Conservation (phyloP, 257 asterid species). For the Solanum sitiens region DNA sequence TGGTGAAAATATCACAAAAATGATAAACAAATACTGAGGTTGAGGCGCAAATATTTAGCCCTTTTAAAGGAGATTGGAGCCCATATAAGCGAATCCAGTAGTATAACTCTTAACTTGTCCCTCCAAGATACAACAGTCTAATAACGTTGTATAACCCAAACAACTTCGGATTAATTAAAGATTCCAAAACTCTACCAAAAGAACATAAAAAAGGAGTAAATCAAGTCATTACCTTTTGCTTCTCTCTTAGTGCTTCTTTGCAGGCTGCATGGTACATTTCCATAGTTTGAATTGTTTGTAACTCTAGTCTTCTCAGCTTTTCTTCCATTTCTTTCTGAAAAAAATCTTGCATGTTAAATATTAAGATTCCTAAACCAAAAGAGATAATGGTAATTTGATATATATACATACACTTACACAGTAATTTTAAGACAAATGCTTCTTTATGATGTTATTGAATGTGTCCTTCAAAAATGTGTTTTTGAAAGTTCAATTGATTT, state of each 20-base stretch:
- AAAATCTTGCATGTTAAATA: neutral
- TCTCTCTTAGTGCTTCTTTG: slow-evolving; percentile 6
- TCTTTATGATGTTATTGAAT: neutral
- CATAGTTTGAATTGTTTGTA: slow-evolving; percentile 6
- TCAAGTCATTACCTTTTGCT: neutral
- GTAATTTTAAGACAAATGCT: neutral
- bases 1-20: neutral
- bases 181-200: neutral
- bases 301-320: slow-evolving; percentile 3
- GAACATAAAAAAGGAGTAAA: neutral
- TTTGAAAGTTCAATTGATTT: neutral
- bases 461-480: neutral
- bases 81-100: neutral
- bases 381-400: neutral
- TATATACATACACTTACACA: neutral
- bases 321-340: neutral
- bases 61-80: neutral
- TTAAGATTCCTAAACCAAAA: neutral
- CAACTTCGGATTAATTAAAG: too few species aligned
- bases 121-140: too few species aligned
- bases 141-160: too few species aligned
- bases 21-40: neutral
- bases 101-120: too few species aligned
- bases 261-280: slow-evolving; percentile 13
- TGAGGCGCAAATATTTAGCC: neutral